A percentile compares a stretch with the other conserved stretches of the same genome.
Conservation (phyloP, 176 grass and related monocot genomes). For the Aegilops bicornis region DNA sequence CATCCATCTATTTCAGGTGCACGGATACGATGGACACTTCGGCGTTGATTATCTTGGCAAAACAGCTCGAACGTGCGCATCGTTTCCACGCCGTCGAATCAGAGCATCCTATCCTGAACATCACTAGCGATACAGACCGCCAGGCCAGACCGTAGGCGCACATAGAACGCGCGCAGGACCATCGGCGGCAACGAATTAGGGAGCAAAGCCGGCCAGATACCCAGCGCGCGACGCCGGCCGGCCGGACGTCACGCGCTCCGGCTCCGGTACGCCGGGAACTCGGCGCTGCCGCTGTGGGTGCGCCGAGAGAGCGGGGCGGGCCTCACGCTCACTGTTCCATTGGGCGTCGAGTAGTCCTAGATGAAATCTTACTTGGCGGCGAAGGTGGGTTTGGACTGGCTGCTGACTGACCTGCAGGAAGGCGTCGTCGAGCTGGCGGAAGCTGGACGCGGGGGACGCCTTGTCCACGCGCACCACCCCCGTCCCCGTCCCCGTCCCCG, state of each 20-base stretch:
- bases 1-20: not conserved
- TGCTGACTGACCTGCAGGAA: slow-evolving; percentile 68
- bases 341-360: not conserved
- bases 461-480: slow-evolving; percentile 55
- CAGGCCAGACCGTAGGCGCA: not conserved
- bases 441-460: slow-evolving; percentile 69
- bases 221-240: too few species aligned
- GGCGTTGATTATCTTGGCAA: not conserved
- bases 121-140: too few species aligned
- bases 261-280: too few species aligned
- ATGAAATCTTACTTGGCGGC: too few species aligned
- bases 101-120: not conserved
- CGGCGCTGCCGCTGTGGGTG: too few species aligned
- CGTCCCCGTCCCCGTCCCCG: slow-evolving; percentile 22
- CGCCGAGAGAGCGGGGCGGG: not conserved
- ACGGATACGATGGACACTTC: too few species aligned
- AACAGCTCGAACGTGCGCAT: not conserved
- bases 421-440: slow-evolving; percentile 93
- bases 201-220: too few species aligned
- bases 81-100: too few species aligned
- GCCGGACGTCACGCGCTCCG: not conserved
- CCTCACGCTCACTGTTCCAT: not conserved
- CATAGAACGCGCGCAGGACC: too few species aligned
- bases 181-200: not conserved
- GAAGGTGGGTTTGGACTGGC: too few species aligned